Percentiles rank a stretch among this genome's conserved stretches.
These are phyloP conservation scores for Penicillium pancosmium DNA, from an alignment of 495 filamentous ascomycete genomes.

Conservation along the genomic window DNA sequence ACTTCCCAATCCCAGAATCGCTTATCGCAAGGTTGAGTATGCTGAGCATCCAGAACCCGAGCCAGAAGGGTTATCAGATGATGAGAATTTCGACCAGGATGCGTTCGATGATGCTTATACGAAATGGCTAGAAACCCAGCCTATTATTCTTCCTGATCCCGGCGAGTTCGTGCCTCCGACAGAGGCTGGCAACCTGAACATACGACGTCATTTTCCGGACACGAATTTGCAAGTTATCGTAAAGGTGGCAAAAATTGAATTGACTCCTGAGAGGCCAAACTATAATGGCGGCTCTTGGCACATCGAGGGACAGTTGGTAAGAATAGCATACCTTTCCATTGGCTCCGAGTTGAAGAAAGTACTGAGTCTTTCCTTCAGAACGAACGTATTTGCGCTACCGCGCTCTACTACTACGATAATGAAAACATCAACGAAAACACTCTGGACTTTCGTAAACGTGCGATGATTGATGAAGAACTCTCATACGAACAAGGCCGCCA, in stretches of 20 bases:
- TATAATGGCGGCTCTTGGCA: constrained; percentile 56
- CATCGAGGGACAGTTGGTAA: constrained; percentile 53
- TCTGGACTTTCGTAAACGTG: constrained; percentile 53
- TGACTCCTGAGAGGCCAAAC: constrained; percentile 58
- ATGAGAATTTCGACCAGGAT: background rate
- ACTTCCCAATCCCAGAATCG: background rate
- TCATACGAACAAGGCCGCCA: constrained; percentile 30
- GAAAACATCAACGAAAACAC: constrained; percentile 60
- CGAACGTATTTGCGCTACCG: constrained; percentile 60
- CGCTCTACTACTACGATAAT: constrained; percentile 63
- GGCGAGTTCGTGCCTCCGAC: constrained; percentile 23
- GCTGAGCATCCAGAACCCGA: constrained; percentile 6
- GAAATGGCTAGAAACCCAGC: background rate
- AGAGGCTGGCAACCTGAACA: constrained; percentile 11
- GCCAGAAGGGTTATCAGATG: background rate
- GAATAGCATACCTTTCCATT: constrained; percentile 6
- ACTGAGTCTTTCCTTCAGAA: constrained; percentile 33
- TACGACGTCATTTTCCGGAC: constrained; percentile 30
- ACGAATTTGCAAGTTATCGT: constrained; percentile 62
- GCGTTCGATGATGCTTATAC: background rate
- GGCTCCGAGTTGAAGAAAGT: background rate
- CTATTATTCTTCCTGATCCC: constrained; percentile 40
- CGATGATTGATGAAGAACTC: constrained; percentile 16
- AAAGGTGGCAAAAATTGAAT: constrained; percentile 62
- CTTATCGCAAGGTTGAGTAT: background rate